A percentile compares a stretch with the other conserved stretches of the same genome.
Conservation (phyloP, 352 stramenopile species). For the Globisporangium acanthophoron region DNA sequence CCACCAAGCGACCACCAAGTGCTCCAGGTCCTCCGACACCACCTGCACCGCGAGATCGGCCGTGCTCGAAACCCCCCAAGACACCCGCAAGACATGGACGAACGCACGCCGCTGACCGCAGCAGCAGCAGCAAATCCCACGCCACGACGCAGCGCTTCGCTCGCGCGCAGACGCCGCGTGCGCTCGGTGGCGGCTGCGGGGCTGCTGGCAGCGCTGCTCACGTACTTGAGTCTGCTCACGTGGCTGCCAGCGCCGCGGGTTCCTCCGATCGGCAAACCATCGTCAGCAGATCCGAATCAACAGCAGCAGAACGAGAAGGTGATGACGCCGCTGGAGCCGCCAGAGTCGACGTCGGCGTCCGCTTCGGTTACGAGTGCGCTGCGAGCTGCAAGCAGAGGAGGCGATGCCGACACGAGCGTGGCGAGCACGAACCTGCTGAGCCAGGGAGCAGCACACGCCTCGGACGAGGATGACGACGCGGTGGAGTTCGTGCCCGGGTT, state of each 20-base stretch:
- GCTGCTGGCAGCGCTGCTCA: neutral
- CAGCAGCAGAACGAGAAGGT: neutral
- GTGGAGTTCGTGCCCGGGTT: constrained; percentile 68
- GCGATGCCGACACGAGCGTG: neutral
- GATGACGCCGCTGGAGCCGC: neutral
- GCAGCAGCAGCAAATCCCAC: neutral
- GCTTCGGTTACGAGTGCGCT: neutral
- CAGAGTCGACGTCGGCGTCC: neutral
- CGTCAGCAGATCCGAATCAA: neutral
- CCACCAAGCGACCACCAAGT: too few relatives aligned
- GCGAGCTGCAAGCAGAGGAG: neutral
- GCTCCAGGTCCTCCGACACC: too few relatives aligned
- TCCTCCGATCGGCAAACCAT: neutral
- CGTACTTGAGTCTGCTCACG: neutral
- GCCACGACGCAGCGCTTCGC: too few relatives aligned
- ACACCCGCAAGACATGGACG: neutral
- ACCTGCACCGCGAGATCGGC: too few relatives aligned
- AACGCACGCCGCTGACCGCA: neutral
- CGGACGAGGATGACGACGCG: constrained; percentile 19
- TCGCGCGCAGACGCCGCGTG: neutral
- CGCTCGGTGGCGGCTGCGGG: neutral
- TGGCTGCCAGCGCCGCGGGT: neutral
- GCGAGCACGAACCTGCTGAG: constrained; percentile 8
- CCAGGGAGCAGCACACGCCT: constrained; percentile 1
- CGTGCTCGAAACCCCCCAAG: too few relatives aligned